These are phyloP conservation scores for Lipomyces spencermartinsiae DNA, from an alignment of 805 yeast species.

Conservation along the genomic window DNA sequence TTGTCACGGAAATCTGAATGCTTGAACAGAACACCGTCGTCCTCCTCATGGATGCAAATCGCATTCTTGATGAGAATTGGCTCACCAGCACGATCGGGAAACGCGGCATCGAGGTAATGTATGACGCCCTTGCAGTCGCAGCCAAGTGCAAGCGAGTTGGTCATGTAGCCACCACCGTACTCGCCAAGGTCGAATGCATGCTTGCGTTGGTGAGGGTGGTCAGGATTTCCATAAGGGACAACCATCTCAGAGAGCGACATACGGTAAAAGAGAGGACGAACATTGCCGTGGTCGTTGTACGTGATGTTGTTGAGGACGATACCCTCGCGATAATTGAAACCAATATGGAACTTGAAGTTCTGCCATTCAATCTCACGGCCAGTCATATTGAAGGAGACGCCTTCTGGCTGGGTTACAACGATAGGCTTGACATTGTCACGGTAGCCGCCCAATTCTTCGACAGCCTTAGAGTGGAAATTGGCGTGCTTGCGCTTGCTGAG, in stretches of 20 bases:
- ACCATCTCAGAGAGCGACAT: conserved; percentile 81
- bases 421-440: conserved; percentile 71
- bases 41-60: conserved; percentile 85
- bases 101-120: conserved; percentile 82
- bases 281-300: conserved; percentile 77
- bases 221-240: conserved; percentile 83
- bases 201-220: conserved; percentile 81
- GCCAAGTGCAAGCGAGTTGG: conserved; percentile 77
- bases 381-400: conserved; percentile 75
- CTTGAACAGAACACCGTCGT: conserved; percentile 78
- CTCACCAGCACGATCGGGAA: conserved; percentile 69
- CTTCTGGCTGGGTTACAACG: conserved; percentile 78
- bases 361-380: conserved; percentile 79
- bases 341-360: conserved; percentile 77
- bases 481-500: conserved; percentile 71
- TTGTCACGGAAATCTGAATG: conserved; percentile 85
- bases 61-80: conserved; percentile 77
- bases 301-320: conserved; percentile 75
- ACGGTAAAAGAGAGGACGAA: conserved; percentile 72
- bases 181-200: conserved; percentile 89
- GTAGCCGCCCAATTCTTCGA: conserved; percentile 63
- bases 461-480: conserved; percentile 70
- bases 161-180: conserved; percentile 86
- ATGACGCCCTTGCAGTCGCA: conserved; percentile 88
- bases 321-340: conserved; percentile 87